Conservation (phyloP, 2,329 filamentous ascomycete species). For the Diplodia intermedia region DNA sequence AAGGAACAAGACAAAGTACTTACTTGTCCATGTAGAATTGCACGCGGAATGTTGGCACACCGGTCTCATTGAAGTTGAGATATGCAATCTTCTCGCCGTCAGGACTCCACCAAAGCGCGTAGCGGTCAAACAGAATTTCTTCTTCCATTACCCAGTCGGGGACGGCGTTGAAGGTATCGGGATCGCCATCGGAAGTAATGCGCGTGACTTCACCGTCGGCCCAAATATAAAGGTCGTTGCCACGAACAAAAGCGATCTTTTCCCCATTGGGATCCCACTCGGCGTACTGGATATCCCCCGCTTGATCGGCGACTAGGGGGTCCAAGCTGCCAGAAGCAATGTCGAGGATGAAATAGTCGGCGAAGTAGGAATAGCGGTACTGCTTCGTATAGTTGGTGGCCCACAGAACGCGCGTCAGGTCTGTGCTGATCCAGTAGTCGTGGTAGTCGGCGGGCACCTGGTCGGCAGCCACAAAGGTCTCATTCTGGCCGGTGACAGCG, state of each 20-base stretch:
- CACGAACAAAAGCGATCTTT: conserved; percentile 70
- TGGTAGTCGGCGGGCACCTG: conserved; percentile 62
- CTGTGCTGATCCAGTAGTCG: conserved; percentile 68
- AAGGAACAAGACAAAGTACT: not conserved
- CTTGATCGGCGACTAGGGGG: conserved; percentile 65
- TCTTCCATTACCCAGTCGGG: conserved; percentile 72
- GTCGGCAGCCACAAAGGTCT: conserved; percentile 65
- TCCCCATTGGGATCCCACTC: conserved; percentile 65
- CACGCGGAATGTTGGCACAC: conserved; percentile 68
- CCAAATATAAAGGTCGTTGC: conserved; percentile 69
- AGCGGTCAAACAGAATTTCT: conserved; percentile 61
- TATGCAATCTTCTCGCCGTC: conserved; percentile 63
- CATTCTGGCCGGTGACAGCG: conserved; percentile 63
- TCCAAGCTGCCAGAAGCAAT: conserved; percentile 62
- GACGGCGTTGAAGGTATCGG: conserved; percentile 68
- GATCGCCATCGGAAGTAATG: conserved; percentile 66
- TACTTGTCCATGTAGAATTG: conserved; percentile 60
- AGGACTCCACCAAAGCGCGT: conserved; percentile 64
- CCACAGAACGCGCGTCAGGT: conserved; percentile 66
- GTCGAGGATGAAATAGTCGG: conserved; percentile 70
- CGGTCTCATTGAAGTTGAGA: conserved; percentile 68
- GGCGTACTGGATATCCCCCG: conserved; percentile 72
- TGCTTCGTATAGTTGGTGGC: conserved; percentile 71
- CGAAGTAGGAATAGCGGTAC: conserved; percentile 72
- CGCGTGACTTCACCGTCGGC: conserved; percentile 61